Conservation (phyloP, 352 stramenopile genomes). For the Pythium monospermum region DNA sequence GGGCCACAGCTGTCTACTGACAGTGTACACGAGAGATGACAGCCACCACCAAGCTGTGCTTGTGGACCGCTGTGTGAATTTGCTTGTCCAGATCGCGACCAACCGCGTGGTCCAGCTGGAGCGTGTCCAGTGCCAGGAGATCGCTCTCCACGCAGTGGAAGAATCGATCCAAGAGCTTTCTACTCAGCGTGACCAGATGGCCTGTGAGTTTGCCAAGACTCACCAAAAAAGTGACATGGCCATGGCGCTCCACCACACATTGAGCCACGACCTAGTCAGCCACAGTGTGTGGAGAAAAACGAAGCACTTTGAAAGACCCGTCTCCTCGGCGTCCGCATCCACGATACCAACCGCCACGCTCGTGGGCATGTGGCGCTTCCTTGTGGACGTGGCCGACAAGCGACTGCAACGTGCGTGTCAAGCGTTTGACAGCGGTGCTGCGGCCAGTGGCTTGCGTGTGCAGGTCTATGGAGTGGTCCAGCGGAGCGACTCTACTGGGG, state of each 20-base stretch:
- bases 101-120: conserved; percentile 1
- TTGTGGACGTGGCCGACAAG: neutral
- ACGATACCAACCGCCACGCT: conserved; percentile 6
- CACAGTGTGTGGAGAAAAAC: conserved; percentile 16
- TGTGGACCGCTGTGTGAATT: conserved; percentile 1
- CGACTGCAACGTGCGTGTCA: neutral
- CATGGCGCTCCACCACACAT: neutral
- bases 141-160: neutral
- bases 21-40: neutral
- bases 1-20: neutral
- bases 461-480: conserved; percentile 16
- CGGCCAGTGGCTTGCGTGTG: no score
- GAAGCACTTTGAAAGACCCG: neutral
- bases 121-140: neutral
- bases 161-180: conserved; percentile 7
- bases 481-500: neutral
- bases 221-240: neutral
- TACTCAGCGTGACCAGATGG: neutral
- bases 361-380: conserved; percentile 7
- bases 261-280: conserved; percentile 1
- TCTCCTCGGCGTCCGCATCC: neutral
- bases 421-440: neutral
- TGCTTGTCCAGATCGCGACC: neutral
- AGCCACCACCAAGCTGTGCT: neutral
- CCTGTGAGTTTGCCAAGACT: neutral